phyloP scores from a whole-genome alignment of 83 land plant species.

The Larix sibirica region DNA sequence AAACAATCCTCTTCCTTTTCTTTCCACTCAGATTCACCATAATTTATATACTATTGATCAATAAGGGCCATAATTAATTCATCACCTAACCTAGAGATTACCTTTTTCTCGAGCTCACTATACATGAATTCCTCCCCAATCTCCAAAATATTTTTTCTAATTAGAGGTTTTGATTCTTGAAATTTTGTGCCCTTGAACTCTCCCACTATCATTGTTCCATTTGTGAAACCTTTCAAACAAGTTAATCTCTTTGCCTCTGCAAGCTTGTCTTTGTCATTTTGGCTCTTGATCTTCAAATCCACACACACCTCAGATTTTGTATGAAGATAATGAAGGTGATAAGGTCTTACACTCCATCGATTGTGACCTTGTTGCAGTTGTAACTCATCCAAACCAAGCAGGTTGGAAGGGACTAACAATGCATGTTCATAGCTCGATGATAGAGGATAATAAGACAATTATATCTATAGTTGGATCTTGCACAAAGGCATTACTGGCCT shows the following conservation, averaged over 20 bases:
- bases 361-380: too few species aligned
- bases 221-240: constrained; percentile 48
- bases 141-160: constrained; percentile 62
- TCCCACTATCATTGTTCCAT: constrained; percentile 84
- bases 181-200: constrained; percentile 70
- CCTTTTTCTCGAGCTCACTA: constrained; percentile 92
- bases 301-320: constrained; percentile 39
- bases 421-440: too few species aligned
- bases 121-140: constrained; percentile 66
- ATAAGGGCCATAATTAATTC: constrained; percentile 96
- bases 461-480: too few species aligned
- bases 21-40: constrained; percentile 89
- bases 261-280: constrained; percentile 86
- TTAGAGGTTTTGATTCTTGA: constrained; percentile 76
- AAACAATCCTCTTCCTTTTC: constrained; percentile 65
- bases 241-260: constrained; percentile 83
- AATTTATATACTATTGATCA: constrained; percentile 91
- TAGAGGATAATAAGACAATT: too few species aligned
- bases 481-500: too few species aligned
- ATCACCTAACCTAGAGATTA: constrained; percentile 92
- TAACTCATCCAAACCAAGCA: too few species aligned
- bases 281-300: constrained; percentile 83
- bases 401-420: too few species aligned
- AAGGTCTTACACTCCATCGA: too few species aligned
- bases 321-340: too few species aligned